These are phyloP conservation scores for Sugiyamaella floridensis DNA, from an alignment of 805 yeast species.

Conservation along the genomic window DNA sequence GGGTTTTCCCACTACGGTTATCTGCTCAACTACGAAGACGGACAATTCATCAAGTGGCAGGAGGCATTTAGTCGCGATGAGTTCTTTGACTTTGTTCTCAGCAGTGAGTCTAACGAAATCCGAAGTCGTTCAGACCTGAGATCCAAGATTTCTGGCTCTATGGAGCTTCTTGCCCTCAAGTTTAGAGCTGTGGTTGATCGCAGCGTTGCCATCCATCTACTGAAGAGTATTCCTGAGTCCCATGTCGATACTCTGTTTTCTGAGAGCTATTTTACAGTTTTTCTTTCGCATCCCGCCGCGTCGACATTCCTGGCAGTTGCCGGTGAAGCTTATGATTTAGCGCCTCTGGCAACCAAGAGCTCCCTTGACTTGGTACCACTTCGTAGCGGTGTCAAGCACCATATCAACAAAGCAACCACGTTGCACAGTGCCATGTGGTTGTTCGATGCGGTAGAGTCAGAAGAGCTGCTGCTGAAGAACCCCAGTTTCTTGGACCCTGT, in stretches of 20 bases:
- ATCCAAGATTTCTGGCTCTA: background rate
- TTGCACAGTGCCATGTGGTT: background rate
- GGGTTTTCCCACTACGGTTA: background rate
- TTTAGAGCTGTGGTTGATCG: constrained; percentile 2
- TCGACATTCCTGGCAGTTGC: background rate
- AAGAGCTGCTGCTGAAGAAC: background rate
- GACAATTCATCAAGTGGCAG: background rate
- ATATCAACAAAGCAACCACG: background rate
- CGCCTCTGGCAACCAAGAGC: background rate
- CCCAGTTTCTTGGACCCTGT: background rate
- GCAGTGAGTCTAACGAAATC: background rate
- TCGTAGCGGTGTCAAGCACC: background rate
- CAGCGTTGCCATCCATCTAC: background rate
- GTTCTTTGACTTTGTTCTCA: constrained; percentile 11
- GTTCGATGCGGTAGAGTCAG: background rate
- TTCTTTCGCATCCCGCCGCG: background rate
- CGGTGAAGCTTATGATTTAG: background rate
- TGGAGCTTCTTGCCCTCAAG: constrained; percentile 11
- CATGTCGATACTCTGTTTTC: background rate
- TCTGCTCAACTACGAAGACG: background rate
- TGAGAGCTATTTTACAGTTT: no score
- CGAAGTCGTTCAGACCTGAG: constrained; percentile 4
- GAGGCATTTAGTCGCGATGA: constrained; percentile 1
- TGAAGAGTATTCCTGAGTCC: background rate
- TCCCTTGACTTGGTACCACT: background rate